phyloP scores from a whole-genome alignment of 352 stramenopile genomes.

The Elongisporangium anandrum region DNA sequence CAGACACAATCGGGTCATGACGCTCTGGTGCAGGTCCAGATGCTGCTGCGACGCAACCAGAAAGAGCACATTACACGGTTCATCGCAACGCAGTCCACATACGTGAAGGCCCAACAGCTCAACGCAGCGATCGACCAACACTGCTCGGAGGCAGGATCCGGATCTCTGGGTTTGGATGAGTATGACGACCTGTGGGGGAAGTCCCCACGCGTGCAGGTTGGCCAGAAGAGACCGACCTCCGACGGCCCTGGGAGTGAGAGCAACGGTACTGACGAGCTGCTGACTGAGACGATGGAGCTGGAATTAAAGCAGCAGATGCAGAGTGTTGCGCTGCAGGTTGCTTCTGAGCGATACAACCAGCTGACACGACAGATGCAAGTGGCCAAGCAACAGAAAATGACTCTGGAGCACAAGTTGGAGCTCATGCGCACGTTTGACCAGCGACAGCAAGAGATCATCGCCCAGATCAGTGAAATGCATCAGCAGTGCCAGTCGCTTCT shows the following conservation, averaged over 20 bases:
- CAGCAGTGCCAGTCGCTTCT: conserved; percentile 23
- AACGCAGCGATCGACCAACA: conserved; percentile 7
- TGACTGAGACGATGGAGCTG: conserved; percentile 17
- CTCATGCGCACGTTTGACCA: conserved; percentile 37
- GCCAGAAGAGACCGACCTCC: not conserved
- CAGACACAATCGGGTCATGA: conserved; percentile 26
- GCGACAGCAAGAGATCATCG: conserved; percentile 30
- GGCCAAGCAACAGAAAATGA: conserved; percentile 20
- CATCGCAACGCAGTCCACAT: conserved; percentile 23
- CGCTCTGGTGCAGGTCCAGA: conserved; percentile 33
- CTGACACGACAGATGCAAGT: conserved; percentile 14
- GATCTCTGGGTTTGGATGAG: not conserved
- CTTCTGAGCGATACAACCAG: conserved; percentile 10
- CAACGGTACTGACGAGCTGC: conserved; percentile 1
- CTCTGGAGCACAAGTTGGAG: conserved; percentile 34
- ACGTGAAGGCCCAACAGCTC: conserved; percentile 16
- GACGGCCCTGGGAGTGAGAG: not conserved
- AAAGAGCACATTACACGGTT: conserved; percentile 36
- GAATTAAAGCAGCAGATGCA: conserved; percentile 23
- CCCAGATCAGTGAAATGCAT: conserved; percentile 22
- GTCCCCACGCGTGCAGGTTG: not conserved
- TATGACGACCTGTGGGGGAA: conserved; percentile 14
- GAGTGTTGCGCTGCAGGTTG: conserved; percentile 13
- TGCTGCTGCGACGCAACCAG: conserved; percentile 29
- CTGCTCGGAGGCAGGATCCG: not conserved